Base-by-base conservation (phyloP, 1,139 yeast genomes). In the Kodamaea derodonti region DNA sequence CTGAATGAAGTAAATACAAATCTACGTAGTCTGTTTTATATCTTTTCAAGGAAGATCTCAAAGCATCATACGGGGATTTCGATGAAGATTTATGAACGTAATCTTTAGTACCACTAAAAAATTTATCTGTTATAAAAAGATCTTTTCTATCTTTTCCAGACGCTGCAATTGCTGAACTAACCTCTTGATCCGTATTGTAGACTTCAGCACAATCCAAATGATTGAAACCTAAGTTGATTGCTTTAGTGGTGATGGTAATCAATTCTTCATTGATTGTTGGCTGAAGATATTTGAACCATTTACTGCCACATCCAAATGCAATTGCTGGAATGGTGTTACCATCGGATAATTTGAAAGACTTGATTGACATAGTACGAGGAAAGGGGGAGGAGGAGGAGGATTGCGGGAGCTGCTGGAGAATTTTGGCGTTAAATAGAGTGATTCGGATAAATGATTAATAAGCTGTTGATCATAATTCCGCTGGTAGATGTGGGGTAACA, bases 91-190 rank as follows among this genome's bases (percentile, higher is more conserved):
- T 22, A 38, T 40, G 4, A 35, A 20, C 30, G 47, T 62, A 46
- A 49, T 67, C 55, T 78, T 78, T 41, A 78, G 72, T 46, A 16
- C 60, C 56, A 20, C 56, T 38, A 54, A 53, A 65, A 47, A 51
- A 69, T 56, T 78, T 79, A 41, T 78, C 74, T 29, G 83, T 76
- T 42, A 78, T 52, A 56, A 72, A 79, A 18, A 78, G 49, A 36
- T 75, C 67, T 30, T 59, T 60, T 51, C 84, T 70, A 13, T 41
- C 34, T 20, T 41, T 38, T 10, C 52, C 54, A 12, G 49, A 45
- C 32, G 54, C 50, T 15, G 43, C 43, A 23, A 64, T 34, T 1
- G 64, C 67, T 26, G 37, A 38, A 11, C 65, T 66, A 31, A 60
- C 49, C 38, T 63, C 71, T 11, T 31, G 32, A 33, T 55, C 58